Base-by-base conservation (phyloP, 768 basidiomycete genomes). In the Pholiota microspora region DNA sequence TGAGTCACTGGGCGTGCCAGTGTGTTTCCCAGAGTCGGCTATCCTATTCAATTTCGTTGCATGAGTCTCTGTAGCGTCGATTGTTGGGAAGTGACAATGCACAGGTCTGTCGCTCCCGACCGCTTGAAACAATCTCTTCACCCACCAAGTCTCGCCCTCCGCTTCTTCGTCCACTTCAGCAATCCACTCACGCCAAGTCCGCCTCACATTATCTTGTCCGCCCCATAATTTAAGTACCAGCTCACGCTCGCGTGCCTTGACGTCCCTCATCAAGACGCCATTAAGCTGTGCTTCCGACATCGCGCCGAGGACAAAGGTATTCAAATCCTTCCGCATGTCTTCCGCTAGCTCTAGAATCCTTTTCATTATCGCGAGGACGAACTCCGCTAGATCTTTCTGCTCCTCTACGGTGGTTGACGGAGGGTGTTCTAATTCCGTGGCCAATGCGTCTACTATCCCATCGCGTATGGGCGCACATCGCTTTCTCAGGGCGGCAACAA, bases 391-490 rank as follows among this genome's bases (percentile, higher is more conserved):
- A 9, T 44, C 50, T 27, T 4, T 31, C 7, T 51, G 51, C 4
- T n/a, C 16, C n/a, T 51, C 51, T 12, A 28, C 25, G n/a, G 51
- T 42, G 31, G 38, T 4, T 18, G 38, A 18, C 6, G 53, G 53
- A 21, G 35, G 23, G 29, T 18, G 10, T 18, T 38, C 32, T 4
- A 54, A 31, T 13, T 32, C 32, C 27, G 8, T 29, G 24, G 16
- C 45, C 53, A 85, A 63, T 2, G 62, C 59, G 53, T 86, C 81
- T 15, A 89, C 70, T 23, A 74, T 69, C 10, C 69, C 59, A 59
- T 91, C 89, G 31, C 86, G 78, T 15, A 77, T 71, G 5, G 89
- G 88, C 1, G 88, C 86, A 49, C 87, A 89, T 45, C 88, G 81
- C 61, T 81, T 67, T 15, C 77, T 77, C 10, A 90, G 69, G 23